Conservation (phyloP, 129 eudicot genomes). For the Flaveria brownii region DNA sequence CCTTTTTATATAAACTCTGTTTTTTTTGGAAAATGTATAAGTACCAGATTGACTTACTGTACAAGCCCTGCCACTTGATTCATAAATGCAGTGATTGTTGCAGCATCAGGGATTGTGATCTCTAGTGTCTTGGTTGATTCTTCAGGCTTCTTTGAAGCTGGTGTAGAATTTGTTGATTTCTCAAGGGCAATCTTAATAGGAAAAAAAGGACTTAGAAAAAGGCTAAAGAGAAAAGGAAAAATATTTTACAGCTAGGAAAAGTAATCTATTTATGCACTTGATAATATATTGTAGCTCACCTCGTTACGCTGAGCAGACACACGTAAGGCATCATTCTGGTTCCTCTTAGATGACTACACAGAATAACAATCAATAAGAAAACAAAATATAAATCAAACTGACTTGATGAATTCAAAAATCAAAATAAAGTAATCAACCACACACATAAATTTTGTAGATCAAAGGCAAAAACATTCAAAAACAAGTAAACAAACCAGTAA, state of each 20-base stretch:
- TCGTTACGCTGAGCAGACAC: conserved; percentile 68
- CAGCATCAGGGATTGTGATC: conserved; percentile 54
- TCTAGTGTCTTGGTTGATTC: conserved; percentile 30
- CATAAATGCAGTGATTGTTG: conserved; percentile 69
- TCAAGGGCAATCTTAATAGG: conserved; percentile 47
- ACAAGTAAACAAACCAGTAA: not conserved
- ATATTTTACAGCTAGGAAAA: conserved; percentile 3
- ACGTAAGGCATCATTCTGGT: conserved; percentile 46
- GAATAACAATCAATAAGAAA: conserved; percentile 13
- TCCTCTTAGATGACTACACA: conserved; percentile 50
- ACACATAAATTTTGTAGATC: not conserved
- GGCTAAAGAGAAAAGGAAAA: not conserved
- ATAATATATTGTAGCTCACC: conserved; percentile 37
- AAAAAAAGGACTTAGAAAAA: conserved; percentile 18
- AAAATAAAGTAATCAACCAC: not conserved
- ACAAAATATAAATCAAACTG: not conserved
- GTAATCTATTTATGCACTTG: not conserved
- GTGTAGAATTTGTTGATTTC: conserved; percentile 45
- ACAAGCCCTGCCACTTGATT: conserved; percentile 80
- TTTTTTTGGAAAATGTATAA: not conserved
- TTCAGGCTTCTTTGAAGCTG: conserved; percentile 37
- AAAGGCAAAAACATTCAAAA: not conserved
- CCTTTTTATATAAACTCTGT: not conserved
- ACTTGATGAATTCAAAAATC: not conserved
- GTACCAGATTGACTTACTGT: conserved; percentile 46